Conservation (phyloP, 2,329 filamentous ascomycete genomes). For the Xylariomycetidae sp. region DNA sequence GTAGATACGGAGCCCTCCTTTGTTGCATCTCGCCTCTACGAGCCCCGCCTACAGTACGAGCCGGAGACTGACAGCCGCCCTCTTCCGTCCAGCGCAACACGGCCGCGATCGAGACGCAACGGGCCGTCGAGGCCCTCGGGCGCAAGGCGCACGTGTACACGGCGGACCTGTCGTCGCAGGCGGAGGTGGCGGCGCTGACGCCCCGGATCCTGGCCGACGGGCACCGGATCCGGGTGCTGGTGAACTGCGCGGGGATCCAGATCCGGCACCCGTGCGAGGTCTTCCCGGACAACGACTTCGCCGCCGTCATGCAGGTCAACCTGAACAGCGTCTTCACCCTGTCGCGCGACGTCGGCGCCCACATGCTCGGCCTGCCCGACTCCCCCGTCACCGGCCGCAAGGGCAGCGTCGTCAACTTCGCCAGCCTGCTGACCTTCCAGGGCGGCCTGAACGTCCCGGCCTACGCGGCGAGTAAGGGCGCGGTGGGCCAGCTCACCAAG, state of each 20-base stretch:
- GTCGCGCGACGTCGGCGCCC: slow-evolving; percentile 68
- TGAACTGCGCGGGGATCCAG: slow-evolving; percentile 87
- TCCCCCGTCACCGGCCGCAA: slow-evolving; percentile 45
- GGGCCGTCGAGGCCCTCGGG: slow-evolving; percentile 57
- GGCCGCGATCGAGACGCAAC: slow-evolving; percentile 44
- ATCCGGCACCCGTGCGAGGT: slow-evolving; percentile 66
- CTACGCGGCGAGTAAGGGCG: slow-evolving; percentile 81
- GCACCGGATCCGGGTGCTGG: slow-evolving; percentile 65
- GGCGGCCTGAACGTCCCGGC: slow-evolving; percentile 84
- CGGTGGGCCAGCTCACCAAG: slow-evolving; percentile 79
- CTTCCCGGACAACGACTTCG: slow-evolving; percentile 74
- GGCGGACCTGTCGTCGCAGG: slow-evolving; percentile 59
- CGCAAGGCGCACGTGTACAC: slow-evolving; percentile 63
- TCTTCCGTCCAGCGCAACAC: slow-evolving; percentile 34
- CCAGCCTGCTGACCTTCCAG: slow-evolving; percentile 74
- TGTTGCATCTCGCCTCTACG: too few species aligned
- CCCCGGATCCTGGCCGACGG: slow-evolving; percentile 56
- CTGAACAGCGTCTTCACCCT: slow-evolving; percentile 75
- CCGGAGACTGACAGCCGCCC: too few species aligned
- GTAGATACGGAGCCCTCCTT: too few species aligned
- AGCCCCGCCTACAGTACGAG: too few species aligned
- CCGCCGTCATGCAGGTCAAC: slow-evolving; percentile 81
- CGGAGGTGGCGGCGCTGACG: slow-evolving; percentile 54
- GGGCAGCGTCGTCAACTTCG: slow-evolving; percentile 79
- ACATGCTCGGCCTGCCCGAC: slow-evolving; percentile 60